Percentiles rank a stretch among this genome's conserved stretches.
Conservation (phyloP, 805 yeast genomes). For the Candida mattraensis region DNA sequence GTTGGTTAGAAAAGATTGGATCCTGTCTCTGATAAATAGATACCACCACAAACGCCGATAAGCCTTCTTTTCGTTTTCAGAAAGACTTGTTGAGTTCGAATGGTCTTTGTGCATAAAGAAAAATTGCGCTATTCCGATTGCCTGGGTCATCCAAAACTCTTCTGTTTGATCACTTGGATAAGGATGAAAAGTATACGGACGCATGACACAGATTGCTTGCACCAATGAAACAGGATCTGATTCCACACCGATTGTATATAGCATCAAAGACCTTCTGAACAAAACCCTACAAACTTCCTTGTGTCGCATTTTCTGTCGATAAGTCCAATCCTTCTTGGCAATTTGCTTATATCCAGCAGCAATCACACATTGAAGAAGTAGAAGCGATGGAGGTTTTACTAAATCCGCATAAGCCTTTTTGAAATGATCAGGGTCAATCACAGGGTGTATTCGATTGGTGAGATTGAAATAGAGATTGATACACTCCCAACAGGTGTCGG, state of each 20-base stretch:
- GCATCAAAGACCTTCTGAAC: conserved; percentile 50
- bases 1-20: conserved; percentile 54
- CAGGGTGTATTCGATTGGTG: conserved; percentile 67
- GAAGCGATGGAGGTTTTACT: conserved; percentile 56
- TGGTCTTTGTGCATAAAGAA: conserved; percentile 49
- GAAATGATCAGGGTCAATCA: conserved; percentile 59
- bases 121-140: conserved; percentile 50
- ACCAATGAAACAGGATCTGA: conserved; percentile 57
- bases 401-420: conserved; percentile 54
- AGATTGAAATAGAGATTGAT: conserved; percentile 57
- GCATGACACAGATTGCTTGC: conserved; percentile 44
- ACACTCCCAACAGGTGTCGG: conserved; percentile 56
- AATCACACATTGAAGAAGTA: conserved; percentile 59
- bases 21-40: conserved; percentile 62
- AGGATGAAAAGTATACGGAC: conserved; percentile 42
- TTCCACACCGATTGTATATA: conserved; percentile 66
- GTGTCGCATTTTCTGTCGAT: conserved; percentile 48
- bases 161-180: conserved; percentile 27
- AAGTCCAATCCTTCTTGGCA: conserved; percentile 51
- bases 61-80: conserved; percentile 30
- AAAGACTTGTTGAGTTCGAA: neutral
- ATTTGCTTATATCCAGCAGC: conserved; percentile 64
- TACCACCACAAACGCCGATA: conserved; percentile 75
- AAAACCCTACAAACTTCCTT: conserved; percentile 31
- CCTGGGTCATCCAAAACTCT: conserved; percentile 69